phyloP scores from a whole-genome alignment of 2,329 filamentous ascomycete genomes.

The Colletotrichum sp. region DNA sequence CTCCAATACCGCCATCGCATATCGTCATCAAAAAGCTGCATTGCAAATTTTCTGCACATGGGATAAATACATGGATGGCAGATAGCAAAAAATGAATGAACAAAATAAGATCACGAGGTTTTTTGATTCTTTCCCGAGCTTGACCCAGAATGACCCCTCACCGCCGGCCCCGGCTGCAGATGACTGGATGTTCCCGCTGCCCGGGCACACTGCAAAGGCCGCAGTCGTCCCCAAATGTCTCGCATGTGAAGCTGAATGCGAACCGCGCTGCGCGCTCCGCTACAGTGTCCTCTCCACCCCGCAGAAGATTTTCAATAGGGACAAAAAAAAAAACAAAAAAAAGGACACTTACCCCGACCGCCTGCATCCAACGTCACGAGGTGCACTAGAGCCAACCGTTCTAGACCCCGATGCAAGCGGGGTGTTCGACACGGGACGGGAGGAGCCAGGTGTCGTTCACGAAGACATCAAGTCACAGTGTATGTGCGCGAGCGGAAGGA shows the following conservation, averaged over 20 bases:
- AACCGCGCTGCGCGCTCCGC: neutral
- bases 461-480: neutral
- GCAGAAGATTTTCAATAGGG: too few relatives aligned
- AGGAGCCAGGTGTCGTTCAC: neutral
- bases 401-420: conserved; percentile 9
- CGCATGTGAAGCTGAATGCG: conserved; percentile 20
- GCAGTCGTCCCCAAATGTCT: conserved; percentile 6
- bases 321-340: neutral
- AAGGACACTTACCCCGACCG: neutral
- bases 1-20: neutral
- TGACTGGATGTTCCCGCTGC: neutral
- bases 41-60: neutral
- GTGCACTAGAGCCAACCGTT: conserved; percentile 3
- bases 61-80: neutral
- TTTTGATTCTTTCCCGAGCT: neutral
- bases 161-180: neutral
- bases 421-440: neutral
- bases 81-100: rapidly evolving
- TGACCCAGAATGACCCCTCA: neutral
- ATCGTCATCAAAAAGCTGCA: neutral
- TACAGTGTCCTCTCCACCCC: neutral
- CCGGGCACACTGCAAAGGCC: neutral
- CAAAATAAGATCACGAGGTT: neutral
- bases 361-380: conserved; percentile 17
- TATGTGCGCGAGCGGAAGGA: neutral